phyloP scores from a whole-genome alignment of 1,284 basidiomycete genomes.

The Rhodotorula mucilaginosa region DNA sequence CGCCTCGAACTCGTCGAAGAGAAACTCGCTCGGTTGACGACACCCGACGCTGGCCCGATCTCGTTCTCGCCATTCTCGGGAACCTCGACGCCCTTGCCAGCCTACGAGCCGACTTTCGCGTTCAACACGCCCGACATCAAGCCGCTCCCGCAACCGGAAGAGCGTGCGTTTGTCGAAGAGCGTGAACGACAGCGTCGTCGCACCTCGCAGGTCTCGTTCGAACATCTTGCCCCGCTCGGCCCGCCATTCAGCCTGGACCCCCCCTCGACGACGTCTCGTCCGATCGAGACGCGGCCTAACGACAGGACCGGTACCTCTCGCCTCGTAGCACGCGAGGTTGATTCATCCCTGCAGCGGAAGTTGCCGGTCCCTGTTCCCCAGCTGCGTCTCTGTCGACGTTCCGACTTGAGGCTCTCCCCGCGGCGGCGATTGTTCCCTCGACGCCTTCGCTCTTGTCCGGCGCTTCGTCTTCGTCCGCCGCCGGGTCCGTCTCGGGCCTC shows the following conservation, averaged over 20 bases:
- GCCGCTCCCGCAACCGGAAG: constrained; percentile 30
- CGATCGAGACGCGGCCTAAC: not conserved
- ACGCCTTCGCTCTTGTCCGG: constrained; percentile 3
- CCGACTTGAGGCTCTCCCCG: not conserved
- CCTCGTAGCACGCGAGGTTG: constrained; percentile 38
- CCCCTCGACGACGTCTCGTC: not conserved
- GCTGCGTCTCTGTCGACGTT: constrained; percentile 1
- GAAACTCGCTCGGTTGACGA: constrained; percentile 8
- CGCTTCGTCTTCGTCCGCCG: not conserved
- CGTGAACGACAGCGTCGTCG: constrained; percentile 9
- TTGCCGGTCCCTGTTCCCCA: constrained; percentile 3
- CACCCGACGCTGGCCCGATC: not conserved
- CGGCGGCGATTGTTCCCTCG: not conserved
- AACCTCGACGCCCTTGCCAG: constrained; percentile 4
- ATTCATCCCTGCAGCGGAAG: constrained; percentile 35
- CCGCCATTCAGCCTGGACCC: not conserved
- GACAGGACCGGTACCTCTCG: constrained; percentile 25
- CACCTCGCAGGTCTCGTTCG: not conserved
- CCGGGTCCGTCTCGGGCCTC: constrained; percentile 1
- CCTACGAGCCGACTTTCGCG: constrained; percentile 31
- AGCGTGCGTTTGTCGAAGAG: constrained; percentile 22
- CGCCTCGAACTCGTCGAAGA: constrained; percentile 27
- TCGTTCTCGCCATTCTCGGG: constrained; percentile 4
- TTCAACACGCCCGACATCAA: constrained; percentile 27
- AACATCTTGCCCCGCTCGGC: not conserved